These are phyloP conservation scores for Vitis rupestris DNA, from an alignment of 164 flowering plant genomes.

Conservation along the genomic window DNA sequence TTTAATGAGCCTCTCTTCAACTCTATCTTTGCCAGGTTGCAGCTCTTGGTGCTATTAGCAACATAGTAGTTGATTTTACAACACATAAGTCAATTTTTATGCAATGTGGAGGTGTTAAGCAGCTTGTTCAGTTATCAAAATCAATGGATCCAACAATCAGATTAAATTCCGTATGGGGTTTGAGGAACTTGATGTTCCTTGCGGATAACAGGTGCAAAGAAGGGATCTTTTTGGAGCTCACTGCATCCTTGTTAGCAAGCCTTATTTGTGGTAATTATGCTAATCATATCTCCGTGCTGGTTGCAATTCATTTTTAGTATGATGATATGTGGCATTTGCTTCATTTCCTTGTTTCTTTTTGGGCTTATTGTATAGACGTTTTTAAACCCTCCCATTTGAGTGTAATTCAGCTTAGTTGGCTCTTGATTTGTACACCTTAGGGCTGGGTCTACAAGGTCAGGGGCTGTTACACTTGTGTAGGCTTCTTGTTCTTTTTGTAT, in stretches of 20 bases:
- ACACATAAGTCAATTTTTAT: constrained; percentile 51
- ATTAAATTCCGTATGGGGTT: constrained; percentile 73
- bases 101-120: constrained; percentile 67
- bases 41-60: constrained; percentile 79
- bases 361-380: no score
- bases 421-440: no score
- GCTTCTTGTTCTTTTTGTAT: no score
- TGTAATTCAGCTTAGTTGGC: no score
- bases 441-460: no score
- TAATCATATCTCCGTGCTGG: constrained; percentile 4
- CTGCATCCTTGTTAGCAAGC: constrained; percentile 59
- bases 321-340: background rate
- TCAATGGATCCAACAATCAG: constrained; percentile 82
- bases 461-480: no score
- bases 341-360: no score
- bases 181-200: constrained; percentile 78
- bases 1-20: background rate
- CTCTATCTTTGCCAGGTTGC: constrained; percentile 55
- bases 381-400: no score
- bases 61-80: constrained; percentile 77
- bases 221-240: constrained; percentile 56
- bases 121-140: constrained; percentile 70
- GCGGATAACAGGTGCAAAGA: constrained; percentile 66
- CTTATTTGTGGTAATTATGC: constrained; percentile 69
- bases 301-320: constrained; percentile 1